Evolutionary conservation across 2,329 filamentous ascomycete genomes (phyloP), one percentile per base, ranked within the genome.

Genomic region (Xylaria sp.): DNA sequence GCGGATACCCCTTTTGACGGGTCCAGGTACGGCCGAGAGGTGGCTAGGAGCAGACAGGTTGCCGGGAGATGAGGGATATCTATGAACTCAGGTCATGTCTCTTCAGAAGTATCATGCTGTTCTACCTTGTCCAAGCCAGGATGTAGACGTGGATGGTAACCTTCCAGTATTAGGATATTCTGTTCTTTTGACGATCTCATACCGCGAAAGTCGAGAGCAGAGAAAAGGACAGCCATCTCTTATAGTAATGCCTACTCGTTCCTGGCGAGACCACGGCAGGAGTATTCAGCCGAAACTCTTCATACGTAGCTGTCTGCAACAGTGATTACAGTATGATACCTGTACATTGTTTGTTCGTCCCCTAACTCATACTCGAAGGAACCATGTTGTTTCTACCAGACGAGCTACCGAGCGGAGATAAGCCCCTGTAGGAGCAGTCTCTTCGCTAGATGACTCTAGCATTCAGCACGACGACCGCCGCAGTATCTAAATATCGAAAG

Each of bases 331-430:
- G 43, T 33, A 66, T 66, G 60, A 58, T 49, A 52, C 55, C 18
- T 54, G 46, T 43, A 61, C 62, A 9, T 71, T 73, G 54, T 68
- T 72, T 28, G 25, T 74, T 28, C 72, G 73, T 36, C 72, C 73
- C n/a, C 66, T 54, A 39, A 71, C 64, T 49, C 64, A 51, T 15
- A 48, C 28, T 31, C 58, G 46, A 9, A 36, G 41, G 10, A 41
- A 51, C 4, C 13, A 65, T 59, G 36, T 49, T 13, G 41, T 48
- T 41, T 36, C 55, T n/a, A 25, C 46, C 28, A 41, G 20, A 48
- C 68, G 33, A 52, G 7, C 33, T 36, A 10, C 8, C 33, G 41
- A 25, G 41, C 66, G 28, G 52, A 62, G 43, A 51, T 39, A 49
- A 2, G 23, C 20, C 31, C 23, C 23, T 10, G 3, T n/a, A 9